Conservation (phyloP, 2,329 filamentous ascomycete species). For the Phialemoniopsis sp. region DNA sequence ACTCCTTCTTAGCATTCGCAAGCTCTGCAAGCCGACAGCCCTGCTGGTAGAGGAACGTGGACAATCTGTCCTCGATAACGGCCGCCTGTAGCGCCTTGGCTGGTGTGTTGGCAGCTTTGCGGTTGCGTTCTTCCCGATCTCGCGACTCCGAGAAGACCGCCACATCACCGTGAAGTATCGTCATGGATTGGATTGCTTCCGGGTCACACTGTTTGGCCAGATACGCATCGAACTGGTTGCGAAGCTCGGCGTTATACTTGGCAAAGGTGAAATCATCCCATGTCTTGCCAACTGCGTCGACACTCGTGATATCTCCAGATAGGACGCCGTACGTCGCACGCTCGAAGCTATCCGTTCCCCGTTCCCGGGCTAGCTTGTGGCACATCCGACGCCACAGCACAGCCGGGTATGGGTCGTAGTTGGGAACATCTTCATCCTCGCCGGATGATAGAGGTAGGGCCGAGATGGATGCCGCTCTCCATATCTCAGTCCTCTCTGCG, state of each 20-base stretch:
- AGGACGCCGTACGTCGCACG: slow-evolving; percentile 86
- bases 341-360: slow-evolving; percentile 72
- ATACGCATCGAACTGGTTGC: slow-evolving; percentile 15
- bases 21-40: slow-evolving; percentile 45
- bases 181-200: slow-evolving; percentile 9
- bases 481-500: slow-evolving; percentile 77
- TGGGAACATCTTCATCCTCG: slow-evolving; percentile 35
- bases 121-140: background rate
- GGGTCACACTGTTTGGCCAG: slow-evolving; percentile 11
- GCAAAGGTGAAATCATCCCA: slow-evolving; percentile 30
- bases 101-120: slow-evolving; percentile 52
- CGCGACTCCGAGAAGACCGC: background rate
- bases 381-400: slow-evolving; percentile 77
- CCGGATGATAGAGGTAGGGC: slow-evolving; percentile 58
- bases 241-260: slow-evolving; percentile 16
- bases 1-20: slow-evolving; percentile 36
- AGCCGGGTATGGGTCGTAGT: slow-evolving; percentile 39
- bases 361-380: slow-evolving; percentile 65
- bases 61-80: slow-evolving; percentile 61
- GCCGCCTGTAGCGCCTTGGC: slow-evolving; percentile 75
- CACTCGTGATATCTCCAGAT: slow-evolving; percentile 76
- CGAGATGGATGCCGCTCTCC: slow-evolving; percentile 81
- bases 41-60: slow-evolving; percentile 54
- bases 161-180: slow-evolving; percentile 11
- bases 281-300: slow-evolving; percentile 55